These are phyloP conservation scores for Fusarium sacchari DNA, from an alignment of 2,329 filamentous ascomycete species.

Conservation along the genomic window DNA sequence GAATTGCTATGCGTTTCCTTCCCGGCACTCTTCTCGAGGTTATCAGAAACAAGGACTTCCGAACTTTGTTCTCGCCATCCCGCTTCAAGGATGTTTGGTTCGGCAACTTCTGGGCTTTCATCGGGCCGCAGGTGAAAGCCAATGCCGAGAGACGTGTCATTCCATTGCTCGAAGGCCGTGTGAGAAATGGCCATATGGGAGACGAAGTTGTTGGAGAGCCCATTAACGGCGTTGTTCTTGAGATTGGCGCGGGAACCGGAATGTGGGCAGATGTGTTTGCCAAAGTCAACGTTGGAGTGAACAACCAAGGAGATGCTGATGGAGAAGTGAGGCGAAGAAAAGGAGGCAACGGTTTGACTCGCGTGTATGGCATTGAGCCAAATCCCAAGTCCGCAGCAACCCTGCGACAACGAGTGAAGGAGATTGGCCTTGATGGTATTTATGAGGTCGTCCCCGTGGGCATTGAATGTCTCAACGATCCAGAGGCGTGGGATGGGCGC, in stretches of 20 bases:
- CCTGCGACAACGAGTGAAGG: slow-evolving; percentile 58
- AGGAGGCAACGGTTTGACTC: slow-evolving; percentile 48
- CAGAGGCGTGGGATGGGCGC: slow-evolving; percentile 54
- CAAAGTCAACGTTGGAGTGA: slow-evolving; percentile 36
- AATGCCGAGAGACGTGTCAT: slow-evolving; percentile 56
- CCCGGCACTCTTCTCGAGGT: slow-evolving; percentile 61
- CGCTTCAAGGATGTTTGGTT: slow-evolving; percentile 65
- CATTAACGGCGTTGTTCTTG: slow-evolving; percentile 64
- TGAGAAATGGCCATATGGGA: slow-evolving; percentile 50
- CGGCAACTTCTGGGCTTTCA: slow-evolving; percentile 66
- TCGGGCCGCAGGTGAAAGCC: slow-evolving; percentile 62
- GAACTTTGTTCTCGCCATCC: slow-evolving; percentile 53
- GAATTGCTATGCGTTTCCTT: slow-evolving; percentile 58
- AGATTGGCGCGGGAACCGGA: slow-evolving; percentile 70
- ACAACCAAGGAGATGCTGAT: neutral
- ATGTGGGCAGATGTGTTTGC: slow-evolving; percentile 68
- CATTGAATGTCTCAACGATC: slow-evolving; percentile 64
- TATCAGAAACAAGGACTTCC: slow-evolving; percentile 47
- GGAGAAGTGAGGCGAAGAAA: slow-evolving; percentile 38
- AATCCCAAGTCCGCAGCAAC: slow-evolving; percentile 62
- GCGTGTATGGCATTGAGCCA: slow-evolving; percentile 72
- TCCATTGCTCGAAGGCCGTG: slow-evolving; percentile 64
- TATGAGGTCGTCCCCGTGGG: slow-evolving; percentile 73
- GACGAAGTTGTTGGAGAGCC: slow-evolving; percentile 49
- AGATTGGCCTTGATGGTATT: slow-evolving; percentile 63